phyloP scores from a whole-genome alignment of 2,329 filamentous ascomycete genomes.

The Trichoderma breve region DNA sequence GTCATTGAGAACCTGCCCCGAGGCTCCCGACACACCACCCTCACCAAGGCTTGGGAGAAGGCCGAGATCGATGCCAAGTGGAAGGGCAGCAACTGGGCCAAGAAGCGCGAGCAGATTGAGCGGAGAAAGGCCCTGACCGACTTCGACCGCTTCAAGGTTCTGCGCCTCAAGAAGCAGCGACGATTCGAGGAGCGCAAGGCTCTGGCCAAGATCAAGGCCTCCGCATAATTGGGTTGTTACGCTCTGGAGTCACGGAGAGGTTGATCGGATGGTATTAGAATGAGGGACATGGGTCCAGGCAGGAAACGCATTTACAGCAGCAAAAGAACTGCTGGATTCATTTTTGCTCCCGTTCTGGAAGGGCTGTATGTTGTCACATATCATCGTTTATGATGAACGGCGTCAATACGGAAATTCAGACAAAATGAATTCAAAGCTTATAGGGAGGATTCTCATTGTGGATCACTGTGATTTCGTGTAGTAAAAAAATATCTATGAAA shows the following conservation, averaged over 20 bases:
- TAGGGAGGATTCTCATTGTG: slow-evolving; percentile 24
- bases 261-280: slow-evolving; percentile 39
- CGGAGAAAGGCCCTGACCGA: slow-evolving; percentile 90
- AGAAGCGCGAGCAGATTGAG: slow-evolving; percentile 83
- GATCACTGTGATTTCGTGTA: slow-evolving; percentile 28
- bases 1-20: slow-evolving; percentile 83
- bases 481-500: slow-evolving; percentile 24
- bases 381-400: slow-evolving; percentile 58
- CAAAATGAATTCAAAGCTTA: slow-evolving; percentile 40
- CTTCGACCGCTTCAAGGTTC: slow-evolving; percentile 99
- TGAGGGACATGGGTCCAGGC: slow-evolving; percentile 37
- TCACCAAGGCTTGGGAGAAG: slow-evolving; percentile 90
- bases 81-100: slow-evolving; percentile 87
- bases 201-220: slow-evolving; percentile 85
- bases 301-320: slow-evolving; percentile 37
- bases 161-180: slow-evolving; percentile 99
- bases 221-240: slow-evolving; percentile 57
- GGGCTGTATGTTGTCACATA: slow-evolving; percentile 66
- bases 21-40: slow-evolving; percentile 74
- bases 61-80: slow-evolving; percentile 90
- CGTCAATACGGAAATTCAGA: slow-evolving; percentile 64
- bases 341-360: slow-evolving; percentile 57
- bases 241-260: slow-evolving; percentile 32
- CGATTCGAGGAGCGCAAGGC: slow-evolving; percentile 98
- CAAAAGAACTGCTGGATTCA: slow-evolving; percentile 57